Base-by-base conservation (phyloP, 2,329 filamentous ascomycete genomes). In the Phialophora verrucosa region DNA sequence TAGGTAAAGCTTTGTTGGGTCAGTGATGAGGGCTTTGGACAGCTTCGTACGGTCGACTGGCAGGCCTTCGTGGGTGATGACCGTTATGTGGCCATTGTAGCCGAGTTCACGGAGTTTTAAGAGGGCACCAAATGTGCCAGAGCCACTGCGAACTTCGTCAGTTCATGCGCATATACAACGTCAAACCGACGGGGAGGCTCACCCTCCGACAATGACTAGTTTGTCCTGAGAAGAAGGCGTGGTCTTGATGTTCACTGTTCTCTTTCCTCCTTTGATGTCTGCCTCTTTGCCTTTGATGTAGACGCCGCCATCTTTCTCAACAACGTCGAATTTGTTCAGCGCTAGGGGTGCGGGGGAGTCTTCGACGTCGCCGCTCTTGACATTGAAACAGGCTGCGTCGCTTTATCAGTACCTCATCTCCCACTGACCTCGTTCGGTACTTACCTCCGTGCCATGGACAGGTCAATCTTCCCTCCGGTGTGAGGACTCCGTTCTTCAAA, bases 401-500 rank as follows among this genome's bases (percentile, higher is more conserved):
- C 42, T 23, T 14, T 17, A 42, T 61, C n/a, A 17, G 32, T 12
- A 7, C 14, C 25, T 47, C 11, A 10, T 20, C 14, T 35, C n/a
- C 44, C 14, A 23, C 29, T 14, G 66, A 14, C 25, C 67, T 23
- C n/a, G 14, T 56, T 55, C 38, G 38, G 20, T 59, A 77, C 83
- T 71, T 77, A 95, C 92, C 92, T 82, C 94, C 94, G 77, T 98
- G 94, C 95, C 95, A 98, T 3, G 94, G 93, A 77, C 95, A 99
- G 6, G 92, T 97, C 69, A 99, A 79, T 59, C 92, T 86, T 4
- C 95, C 95, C 72, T 91, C 89, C 2, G 87, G 87, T 7, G 91
- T 91, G 69, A 99, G 80, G 7, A 98, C 89, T 62, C 95, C 95
- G 72, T 94, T 92, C 61, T 88, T 87, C 70, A 99, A 81, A 14